Evolutionary conservation across 768 basidiomycete species (phyloP).

Genomic region (Trametes cingulata): DNA sequence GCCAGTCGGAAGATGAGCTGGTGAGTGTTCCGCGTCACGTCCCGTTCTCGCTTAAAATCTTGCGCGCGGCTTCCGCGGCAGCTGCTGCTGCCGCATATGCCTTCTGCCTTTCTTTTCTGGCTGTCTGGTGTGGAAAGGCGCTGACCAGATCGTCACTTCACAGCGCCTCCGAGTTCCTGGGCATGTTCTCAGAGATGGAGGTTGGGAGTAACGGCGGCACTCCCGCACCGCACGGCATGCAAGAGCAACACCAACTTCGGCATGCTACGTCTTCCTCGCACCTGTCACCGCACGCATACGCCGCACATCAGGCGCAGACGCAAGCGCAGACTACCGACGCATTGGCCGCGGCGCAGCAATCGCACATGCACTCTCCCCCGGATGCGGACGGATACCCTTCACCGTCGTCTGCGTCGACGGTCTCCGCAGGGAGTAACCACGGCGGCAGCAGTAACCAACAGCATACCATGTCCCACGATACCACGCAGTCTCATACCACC

Average conservation of each 20-base stretch:
- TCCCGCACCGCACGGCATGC: constrained; percentile 9
- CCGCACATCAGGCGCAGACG: constrained; percentile 1
- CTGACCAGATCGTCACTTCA: neutral
- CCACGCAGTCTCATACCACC: neutral
- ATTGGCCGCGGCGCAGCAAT: neutral
- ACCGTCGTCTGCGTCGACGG: constrained; percentile 20
- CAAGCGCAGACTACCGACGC: constrained; percentile 11
- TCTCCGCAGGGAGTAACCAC: constrained; percentile 20
- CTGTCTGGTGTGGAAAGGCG: neutral
- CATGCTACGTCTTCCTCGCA: constrained; percentile 6
- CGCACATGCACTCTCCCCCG: neutral
- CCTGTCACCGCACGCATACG: constrained; percentile 10
- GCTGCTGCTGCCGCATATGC: neutral
- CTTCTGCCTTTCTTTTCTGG: neutral
- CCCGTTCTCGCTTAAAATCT: neutral
- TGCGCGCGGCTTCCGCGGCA: too few species aligned
- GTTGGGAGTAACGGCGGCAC: constrained; percentile 23
- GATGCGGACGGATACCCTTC: constrained; percentile 21
- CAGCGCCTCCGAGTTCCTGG: constrained; percentile 28
- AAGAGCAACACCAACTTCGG: constrained; percentile 9
- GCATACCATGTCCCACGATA: constrained; percentile 15
- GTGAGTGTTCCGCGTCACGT: constrained; percentile 20
- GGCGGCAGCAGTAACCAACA: constrained; percentile 1
- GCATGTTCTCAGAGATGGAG: constrained; percentile 26
- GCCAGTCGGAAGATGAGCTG: constrained; percentile 22